Evolutionary conservation across 176 grass and related monocot species (phyloP), one percentile per base, ranked within the genome.

Genomic region (Canna indica): DNA sequence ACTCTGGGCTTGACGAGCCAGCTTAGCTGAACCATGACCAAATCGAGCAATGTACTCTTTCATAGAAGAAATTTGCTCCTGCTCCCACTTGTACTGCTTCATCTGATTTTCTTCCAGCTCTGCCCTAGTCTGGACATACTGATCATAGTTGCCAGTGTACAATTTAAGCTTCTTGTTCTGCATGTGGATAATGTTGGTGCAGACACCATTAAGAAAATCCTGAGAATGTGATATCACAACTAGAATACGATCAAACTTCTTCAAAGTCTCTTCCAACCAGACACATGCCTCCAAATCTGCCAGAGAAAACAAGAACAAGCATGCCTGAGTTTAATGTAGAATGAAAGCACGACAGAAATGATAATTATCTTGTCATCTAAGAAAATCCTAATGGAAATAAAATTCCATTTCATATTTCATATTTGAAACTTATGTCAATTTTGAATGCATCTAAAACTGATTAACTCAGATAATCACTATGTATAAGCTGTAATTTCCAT

Each of bases 1-100:
- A 47, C 87, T 90, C 60, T 95, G 91, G 7, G 91, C 87, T 54
- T 95, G 91, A 18, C 91, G 85, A 20, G 87, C 91, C 52, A 95
- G 80, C 83, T 91, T 95, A 8, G 91, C 91, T 65, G 87, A 95
- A 22, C 91, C 91, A 22, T 95, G 91, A 57, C 91, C 91, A 42
- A 95, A 95, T 12, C 91, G 80, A 27, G 91, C 91, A n/a, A 95
- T 91, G 46, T 95, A 95, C 75, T 88, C 91, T 68, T 95, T 95
- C 91, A 95, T 95, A 20, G 72, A 77, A n/a, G 87, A 32, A 45
- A 91, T 91, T 82, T 95, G 91, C 46, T 95, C 91, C 68, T 95
- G 91, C 73, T 95, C 91, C 91, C 91, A 95, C 59, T 67, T 95
- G 85, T 95, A 95, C 75, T 91, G 91, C 64, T 95, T 95, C 87